A percentile compares a stretch with the other conserved stretches of the same genome.
These are phyloP conservation scores for Sugiyamaella smithiae DNA, from an alignment of 805 yeast species.

Conservation along the genomic window DNA sequence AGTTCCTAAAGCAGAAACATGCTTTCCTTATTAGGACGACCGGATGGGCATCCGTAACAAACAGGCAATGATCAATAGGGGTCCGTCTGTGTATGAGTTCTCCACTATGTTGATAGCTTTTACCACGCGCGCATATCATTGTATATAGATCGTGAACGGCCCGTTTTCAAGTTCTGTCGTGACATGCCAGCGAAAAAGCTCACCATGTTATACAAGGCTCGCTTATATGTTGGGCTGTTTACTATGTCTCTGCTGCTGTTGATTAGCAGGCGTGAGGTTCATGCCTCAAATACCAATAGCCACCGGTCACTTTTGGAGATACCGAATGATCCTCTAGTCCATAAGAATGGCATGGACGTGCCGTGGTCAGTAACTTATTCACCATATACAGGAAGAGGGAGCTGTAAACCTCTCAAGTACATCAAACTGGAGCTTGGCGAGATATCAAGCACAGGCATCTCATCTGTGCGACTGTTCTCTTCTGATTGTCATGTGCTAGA, in stretches of 20 bases:
- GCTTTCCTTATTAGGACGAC: not conserved
- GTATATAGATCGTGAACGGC: too few relatives aligned
- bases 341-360: constrained; percentile 15
- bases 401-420: constrained; percentile 19
- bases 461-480: constrained; percentile 21
- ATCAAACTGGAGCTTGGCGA: constrained; percentile 17
- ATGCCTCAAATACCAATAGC: not conserved
- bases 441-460: constrained; percentile 15
- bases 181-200: not conserved
- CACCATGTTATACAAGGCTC: not conserved
- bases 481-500: constrained; percentile 24
- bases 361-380: constrained; percentile 28
- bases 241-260: not conserved
- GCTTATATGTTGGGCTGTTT: not conserved
- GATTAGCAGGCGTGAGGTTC: not conserved
- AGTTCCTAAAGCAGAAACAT: not conserved
- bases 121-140: too few relatives aligned
- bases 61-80: constrained; percentile 1
- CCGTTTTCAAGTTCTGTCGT: too few relatives aligned
- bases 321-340: not conserved
- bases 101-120: too few relatives aligned
- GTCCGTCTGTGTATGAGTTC: too few relatives aligned
- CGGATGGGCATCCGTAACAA: not conserved
- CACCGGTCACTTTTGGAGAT: not conserved
- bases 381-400: constrained; percentile 20